These are phyloP conservation scores for Turnera subulata DNA, from an alignment of 345 rosid species.

Conservation along the genomic window DNA sequence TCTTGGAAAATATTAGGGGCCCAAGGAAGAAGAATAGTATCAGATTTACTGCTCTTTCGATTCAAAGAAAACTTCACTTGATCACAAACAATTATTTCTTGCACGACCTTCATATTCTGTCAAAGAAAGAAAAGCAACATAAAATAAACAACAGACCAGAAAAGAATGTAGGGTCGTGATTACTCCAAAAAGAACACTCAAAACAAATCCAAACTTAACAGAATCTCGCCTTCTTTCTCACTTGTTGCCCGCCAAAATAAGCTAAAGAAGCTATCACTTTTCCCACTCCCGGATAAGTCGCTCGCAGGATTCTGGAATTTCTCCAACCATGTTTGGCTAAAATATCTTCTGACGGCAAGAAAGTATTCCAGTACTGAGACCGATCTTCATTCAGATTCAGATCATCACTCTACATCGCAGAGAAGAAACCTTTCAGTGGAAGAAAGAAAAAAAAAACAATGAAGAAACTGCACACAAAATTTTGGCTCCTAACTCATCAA, in stretches of 20 bases:
- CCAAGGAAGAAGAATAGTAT: conserved; percentile 72
- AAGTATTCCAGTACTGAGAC: conserved; percentile 52
- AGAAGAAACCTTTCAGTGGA: conserved; percentile 24
- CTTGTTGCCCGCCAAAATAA: conserved; percentile 46
- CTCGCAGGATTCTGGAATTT: conserved; percentile 55
- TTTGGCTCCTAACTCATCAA: conserved; percentile 1
- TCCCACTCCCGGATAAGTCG: conserved; percentile 68
- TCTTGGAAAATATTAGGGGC: conserved; percentile 75
- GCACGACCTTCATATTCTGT: conserved; percentile 68
- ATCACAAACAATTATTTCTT: conserved; percentile 76
- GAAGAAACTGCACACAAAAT: conserved; percentile 2
- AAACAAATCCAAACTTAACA: conserved; percentile 4
- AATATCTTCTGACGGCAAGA: conserved; percentile 42
- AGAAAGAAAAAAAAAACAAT: conserved; percentile 26
- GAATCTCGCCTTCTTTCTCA: conserved; percentile 55
- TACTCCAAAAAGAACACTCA: not conserved
- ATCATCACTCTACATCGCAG: conserved; percentile 64
- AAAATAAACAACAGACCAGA: not conserved
- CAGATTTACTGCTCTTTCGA: conserved; percentile 30
- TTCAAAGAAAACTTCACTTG: conserved; percentile 57
- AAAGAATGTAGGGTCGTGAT: not conserved
- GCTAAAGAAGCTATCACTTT: conserved; percentile 66
- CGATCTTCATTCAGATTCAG: conserved; percentile 51
- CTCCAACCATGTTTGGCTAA: conserved; percentile 45
- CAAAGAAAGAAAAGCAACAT: conserved; percentile 19